A percentile compares a stretch with the other conserved stretches of the same genome.
phyloP scores from a whole-genome alignment of 2,329 filamentous ascomycete species.

The Cadophora luteo-olivacea region DNA sequence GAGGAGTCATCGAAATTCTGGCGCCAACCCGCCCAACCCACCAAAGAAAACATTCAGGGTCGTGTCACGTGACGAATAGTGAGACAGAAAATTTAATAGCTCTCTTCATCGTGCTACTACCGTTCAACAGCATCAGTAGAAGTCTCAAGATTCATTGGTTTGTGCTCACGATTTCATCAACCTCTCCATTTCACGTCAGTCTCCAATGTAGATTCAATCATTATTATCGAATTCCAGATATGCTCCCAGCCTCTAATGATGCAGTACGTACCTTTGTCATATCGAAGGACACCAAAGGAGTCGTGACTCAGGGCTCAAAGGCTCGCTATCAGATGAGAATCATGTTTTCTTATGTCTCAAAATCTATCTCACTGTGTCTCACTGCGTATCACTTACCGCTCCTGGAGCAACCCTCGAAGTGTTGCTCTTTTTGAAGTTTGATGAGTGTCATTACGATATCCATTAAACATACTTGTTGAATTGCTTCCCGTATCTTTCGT shows the following conservation, averaged over 20 bases:
- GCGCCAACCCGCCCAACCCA: background rate
- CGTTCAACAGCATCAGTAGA: background rate
- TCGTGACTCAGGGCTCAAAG: too few relatives aligned
- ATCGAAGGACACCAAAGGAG: background rate
- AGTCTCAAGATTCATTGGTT: background rate
- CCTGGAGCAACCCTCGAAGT: background rate
- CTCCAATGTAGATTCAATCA: background rate
- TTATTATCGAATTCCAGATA: background rate
- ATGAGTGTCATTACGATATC: background rate
- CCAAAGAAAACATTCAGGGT: background rate
- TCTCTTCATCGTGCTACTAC: background rate
- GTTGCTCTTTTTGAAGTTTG: background rate
- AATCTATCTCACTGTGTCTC: background rate
- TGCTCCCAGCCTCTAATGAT: background rate
- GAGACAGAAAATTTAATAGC: too few relatives aligned
- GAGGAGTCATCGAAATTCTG: constrained; percentile 10
- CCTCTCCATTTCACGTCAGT: background rate
- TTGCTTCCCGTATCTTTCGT: background rate
- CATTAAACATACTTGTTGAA: background rate
- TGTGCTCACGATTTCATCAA: background rate
- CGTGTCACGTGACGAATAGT: constrained; percentile 18
- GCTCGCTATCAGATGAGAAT: background rate
- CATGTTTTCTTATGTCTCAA: background rate
- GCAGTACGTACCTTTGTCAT: background rate
- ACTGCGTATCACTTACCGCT: background rate